Percentiles rank a stretch among this genome's conserved stretches.
phyloP scores from a whole-genome alignment of 345 rosid species.

The Citrus australasica region DNA sequence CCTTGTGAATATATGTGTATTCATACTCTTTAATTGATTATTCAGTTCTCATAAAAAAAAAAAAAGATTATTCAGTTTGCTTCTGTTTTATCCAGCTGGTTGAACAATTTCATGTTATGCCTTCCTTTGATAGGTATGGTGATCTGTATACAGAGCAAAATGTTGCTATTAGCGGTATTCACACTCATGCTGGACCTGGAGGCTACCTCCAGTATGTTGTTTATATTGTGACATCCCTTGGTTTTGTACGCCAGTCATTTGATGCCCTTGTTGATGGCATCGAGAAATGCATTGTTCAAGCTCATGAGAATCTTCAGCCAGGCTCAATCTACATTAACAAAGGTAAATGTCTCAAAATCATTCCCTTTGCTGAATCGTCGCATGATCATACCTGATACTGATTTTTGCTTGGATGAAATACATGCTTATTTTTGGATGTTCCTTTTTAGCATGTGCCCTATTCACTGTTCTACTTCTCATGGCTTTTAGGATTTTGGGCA shows the following conservation, averaged over 20 bases:
- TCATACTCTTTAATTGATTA: not conserved
- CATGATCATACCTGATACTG: not conserved
- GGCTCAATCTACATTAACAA: constrained; percentile 51
- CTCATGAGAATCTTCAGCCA: constrained; percentile 67
- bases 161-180: constrained; percentile 78
- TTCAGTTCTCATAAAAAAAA: no score
- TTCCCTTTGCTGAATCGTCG: not conserved
- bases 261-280: constrained; percentile 67
- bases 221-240: constrained; percentile 72
- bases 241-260: constrained; percentile 73
- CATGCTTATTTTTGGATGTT: not conserved
- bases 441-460: not conserved
- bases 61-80: not conserved
- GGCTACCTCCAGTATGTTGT: constrained; percentile 75
- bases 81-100: not conserved
- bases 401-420: not conserved
- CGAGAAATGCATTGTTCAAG: constrained; percentile 60
- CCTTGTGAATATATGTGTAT: not conserved
- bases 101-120: constrained; percentile 8
- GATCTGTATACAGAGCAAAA: constrained; percentile 60
- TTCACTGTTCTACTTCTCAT: no score
- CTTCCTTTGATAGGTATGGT: constrained; percentile 43
- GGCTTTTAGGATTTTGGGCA: no score
- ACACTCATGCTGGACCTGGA: constrained; percentile 79
- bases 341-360: constrained; percentile 22